Percentiles rank a stretch among this genome's conserved stretches.
phyloP scores from a whole-genome alignment of 2,329 filamentous ascomycete genomes.

The Diplodia scrobiculata region DNA sequence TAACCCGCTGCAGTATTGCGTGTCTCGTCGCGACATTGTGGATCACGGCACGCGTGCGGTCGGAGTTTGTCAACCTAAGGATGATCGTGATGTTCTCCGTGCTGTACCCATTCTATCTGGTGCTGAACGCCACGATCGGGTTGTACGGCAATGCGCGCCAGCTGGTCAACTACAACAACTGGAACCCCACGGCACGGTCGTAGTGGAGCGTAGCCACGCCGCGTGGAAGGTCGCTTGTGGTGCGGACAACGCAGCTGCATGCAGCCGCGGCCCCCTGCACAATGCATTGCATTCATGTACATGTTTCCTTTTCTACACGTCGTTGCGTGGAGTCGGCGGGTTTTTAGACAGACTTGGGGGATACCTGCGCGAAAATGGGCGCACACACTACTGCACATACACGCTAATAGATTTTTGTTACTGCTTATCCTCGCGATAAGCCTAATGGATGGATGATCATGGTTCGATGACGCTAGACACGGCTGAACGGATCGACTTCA shows the following conservation, averaged over 20 bases:
- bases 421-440: not conserved
- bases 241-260: constrained; percentile 1
- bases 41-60: constrained; percentile 52
- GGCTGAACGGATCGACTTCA: not conserved
- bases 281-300: constrained; percentile 26
- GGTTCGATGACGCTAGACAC: not conserved
- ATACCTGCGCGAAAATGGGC: not conserved
- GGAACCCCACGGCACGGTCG: constrained; percentile 52
- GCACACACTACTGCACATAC: constrained; percentile 11
- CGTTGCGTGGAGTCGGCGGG: constrained; percentile 3
- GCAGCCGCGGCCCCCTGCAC: constrained; percentile 18
- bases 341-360: constrained; percentile 5
- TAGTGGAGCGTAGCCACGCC: constrained; percentile 30
- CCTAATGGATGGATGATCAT: constrained; percentile 6
- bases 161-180: constrained; percentile 50
- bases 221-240: not conserved
- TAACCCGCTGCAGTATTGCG: constrained; percentile 39
- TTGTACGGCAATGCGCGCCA: constrained; percentile 53
- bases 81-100: constrained; percentile 50
- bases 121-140: constrained; percentile 51
- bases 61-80: constrained; percentile 49
- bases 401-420: constrained; percentile 8
- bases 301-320: constrained; percentile 15
- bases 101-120: constrained; percentile 50
- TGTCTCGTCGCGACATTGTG: constrained; percentile 51